These are phyloP conservation scores for Escallonia herrerae DNA, from an alignment of 129 eudicot species.

Conservation along the genomic window DNA sequence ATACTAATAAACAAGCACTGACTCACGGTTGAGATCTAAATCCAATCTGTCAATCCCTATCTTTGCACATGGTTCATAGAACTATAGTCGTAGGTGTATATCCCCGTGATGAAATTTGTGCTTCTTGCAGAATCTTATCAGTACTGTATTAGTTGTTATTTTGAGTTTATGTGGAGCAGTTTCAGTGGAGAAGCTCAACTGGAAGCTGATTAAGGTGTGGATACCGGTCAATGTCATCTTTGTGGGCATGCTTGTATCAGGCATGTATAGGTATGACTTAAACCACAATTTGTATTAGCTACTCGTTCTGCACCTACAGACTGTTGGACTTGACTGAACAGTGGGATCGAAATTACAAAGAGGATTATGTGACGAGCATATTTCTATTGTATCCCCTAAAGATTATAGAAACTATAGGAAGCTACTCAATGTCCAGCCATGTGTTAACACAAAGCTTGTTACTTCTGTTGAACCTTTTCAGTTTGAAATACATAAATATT, in stretches of 20 bases:
- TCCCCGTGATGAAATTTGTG: neutral
- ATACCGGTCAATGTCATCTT: conserved; percentile 70
- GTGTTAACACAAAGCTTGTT: neutral
- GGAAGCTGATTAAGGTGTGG: conserved; percentile 74
- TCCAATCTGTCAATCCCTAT: too few relatives aligned
- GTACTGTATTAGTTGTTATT: conserved; percentile 48
- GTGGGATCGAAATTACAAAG: neutral
- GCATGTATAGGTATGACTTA: conserved; percentile 69
- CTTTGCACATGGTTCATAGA: too few relatives aligned
- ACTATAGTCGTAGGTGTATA: too few relatives aligned
- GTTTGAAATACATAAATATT: conserved; percentile 76
- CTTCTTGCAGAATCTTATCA: conserved; percentile 60
- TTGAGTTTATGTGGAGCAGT: conserved; percentile 60
- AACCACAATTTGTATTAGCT: conserved; percentile 1
- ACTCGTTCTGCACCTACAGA: neutral
- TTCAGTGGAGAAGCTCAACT: conserved; percentile 51
- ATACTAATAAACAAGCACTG: neutral
- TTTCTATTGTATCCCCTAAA: too few relatives aligned
- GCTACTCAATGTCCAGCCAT: neutral
- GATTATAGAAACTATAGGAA: too few relatives aligned
- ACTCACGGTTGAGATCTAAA: too few relatives aligned
- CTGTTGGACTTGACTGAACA: neutral
- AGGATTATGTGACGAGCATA: neutral
- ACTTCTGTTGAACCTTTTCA: conserved; percentile 33
- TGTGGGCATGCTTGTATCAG: conserved; percentile 79